Conservation (phyloP, 108 stramenopile species). For the Cyclotella cryptica region DNA sequence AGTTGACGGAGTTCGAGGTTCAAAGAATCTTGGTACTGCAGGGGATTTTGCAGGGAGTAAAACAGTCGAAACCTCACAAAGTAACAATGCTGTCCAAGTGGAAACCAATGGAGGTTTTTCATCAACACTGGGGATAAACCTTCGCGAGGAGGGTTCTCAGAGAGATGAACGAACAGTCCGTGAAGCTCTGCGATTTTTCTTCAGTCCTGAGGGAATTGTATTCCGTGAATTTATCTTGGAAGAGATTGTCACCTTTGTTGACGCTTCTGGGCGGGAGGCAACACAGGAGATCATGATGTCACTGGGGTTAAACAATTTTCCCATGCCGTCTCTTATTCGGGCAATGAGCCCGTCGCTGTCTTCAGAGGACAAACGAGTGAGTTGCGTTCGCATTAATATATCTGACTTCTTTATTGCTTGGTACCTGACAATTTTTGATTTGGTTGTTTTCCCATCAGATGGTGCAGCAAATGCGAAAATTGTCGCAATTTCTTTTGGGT, state of each 20-base stretch:
- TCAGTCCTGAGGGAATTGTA: slow-evolving; percentile 87
- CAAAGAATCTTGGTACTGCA: slow-evolving; percentile 70
- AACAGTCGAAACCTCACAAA: slow-evolving; percentile 60
- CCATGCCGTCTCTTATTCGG: slow-evolving; percentile 74
- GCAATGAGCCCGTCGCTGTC: slow-evolving; percentile 74
- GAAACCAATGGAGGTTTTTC: slow-evolving; percentile 31
- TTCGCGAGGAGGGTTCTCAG: slow-evolving; percentile 33
- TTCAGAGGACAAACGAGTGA: slow-evolving; percentile 62
- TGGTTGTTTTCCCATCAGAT: slow-evolving; percentile 24
- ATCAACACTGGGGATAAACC: slow-evolving; percentile 28
- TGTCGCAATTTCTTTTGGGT: slow-evolving; percentile 75
- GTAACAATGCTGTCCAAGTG: neutral
- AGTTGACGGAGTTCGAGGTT: slow-evolving; percentile 82
- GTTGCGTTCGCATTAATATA: neutral
- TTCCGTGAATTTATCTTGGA: slow-evolving; percentile 93
- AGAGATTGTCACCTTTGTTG: slow-evolving; percentile 86
- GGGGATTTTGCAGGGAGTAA: slow-evolving; percentile 81
- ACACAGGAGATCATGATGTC: slow-evolving; percentile 60
- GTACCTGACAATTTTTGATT: neutral
- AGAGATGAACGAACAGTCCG: slow-evolving; percentile 77
- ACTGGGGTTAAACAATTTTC: slow-evolving; percentile 66
- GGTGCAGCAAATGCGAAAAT: slow-evolving; percentile 82
- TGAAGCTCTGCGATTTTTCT: slow-evolving; percentile 93
- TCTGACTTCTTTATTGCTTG: neutral
- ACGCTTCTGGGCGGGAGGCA: slow-evolving; percentile 79